phyloP scores from a whole-genome alignment of 1,284 basidiomycete species.

The Trichosporon sp. region DNA sequence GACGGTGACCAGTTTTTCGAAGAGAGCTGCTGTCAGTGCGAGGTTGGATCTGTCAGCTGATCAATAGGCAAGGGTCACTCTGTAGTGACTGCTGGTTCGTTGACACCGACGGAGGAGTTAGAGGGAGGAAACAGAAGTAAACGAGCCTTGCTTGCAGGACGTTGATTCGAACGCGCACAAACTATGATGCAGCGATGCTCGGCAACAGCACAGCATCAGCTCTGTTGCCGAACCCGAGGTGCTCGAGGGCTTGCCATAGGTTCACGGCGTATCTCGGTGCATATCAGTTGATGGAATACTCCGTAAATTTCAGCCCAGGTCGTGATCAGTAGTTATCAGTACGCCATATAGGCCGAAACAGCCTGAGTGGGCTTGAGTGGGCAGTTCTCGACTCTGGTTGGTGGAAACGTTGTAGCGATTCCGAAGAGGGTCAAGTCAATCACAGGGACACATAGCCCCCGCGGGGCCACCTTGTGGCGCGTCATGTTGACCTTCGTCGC shows the following conservation, averaged over 20 bases:
- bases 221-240: constrained; percentile 2
- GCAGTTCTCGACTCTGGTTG: not conserved
- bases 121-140: not conserved
- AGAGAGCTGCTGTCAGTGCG: not conserved
- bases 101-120: not conserved
- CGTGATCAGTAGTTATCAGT: constrained; percentile 14
- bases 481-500: not conserved
- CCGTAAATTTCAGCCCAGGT: constrained; percentile 11
- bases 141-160: not conserved
- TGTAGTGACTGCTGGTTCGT: not conserved
- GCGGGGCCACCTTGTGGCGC: constrained; percentile 17
- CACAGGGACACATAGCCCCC: constrained; percentile 9
- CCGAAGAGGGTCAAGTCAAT: not conserved
- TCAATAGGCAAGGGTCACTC: not conserved
- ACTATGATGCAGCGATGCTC: not conserved
- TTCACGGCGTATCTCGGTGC: constrained; percentile 18
- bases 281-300: constrained; percentile 14
- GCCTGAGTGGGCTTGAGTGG: not conserved
- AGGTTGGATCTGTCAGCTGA: not conserved
- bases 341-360: constrained; percentile 13
- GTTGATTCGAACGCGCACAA: not conserved
- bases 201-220: not conserved
- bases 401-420: not conserved
- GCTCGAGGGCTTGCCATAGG: not conserved
- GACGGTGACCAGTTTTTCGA: not conserved